Evolutionary conservation across 768 basidiomycete genomes (phyloP), one percentile per base, ranked within the genome.

Genomic region (Boletus fagicola): DNA sequence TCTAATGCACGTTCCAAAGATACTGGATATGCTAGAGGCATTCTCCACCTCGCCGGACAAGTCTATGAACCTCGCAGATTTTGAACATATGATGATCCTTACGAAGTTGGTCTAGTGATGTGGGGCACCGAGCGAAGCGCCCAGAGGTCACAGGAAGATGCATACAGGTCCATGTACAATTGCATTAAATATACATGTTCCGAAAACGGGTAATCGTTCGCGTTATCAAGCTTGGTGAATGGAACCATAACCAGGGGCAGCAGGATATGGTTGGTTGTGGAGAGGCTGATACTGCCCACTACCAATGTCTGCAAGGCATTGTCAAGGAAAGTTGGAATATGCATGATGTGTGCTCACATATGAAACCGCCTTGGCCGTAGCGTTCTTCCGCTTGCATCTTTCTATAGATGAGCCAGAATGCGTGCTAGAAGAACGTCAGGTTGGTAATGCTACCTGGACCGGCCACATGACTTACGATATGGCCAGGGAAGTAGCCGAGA

Each of bases 381-480:
- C 78, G 80, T 65, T 92, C 90, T 65, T 92, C 89, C 0, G 92
- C 93, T 64, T 90, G 80, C 81, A 92, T 92, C 81, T 88, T 89
- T 81, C 81, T 87, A 76, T 93, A 93, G 55, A 94, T 92, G 51
- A 95, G 79, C 88, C 88, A 93, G 76, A 93, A 92, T 2, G 90
- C 88, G 67, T 94, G 91, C 82, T 83, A 51, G 6, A 36, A 44
- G 40, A 31, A 33, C 10, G 31, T 61, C 33, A 39, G 36, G 18
- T 48, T 36, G 54, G 39, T 30, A 39, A 45, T 26, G 16, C n/a
- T 15, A 13, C 13, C 22, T 33, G 36, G 28, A 36, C 5, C 15
- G 16, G 33, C 20, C 3, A 13, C n/a, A 33, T 6, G 36, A 69
- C 79, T 57, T 49, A 80, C 81, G 46, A 83, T 70, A 56, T 76